phyloP scores from a whole-genome alignment of 441 rosid genomes.

The Gossypium trilobum region DNA sequence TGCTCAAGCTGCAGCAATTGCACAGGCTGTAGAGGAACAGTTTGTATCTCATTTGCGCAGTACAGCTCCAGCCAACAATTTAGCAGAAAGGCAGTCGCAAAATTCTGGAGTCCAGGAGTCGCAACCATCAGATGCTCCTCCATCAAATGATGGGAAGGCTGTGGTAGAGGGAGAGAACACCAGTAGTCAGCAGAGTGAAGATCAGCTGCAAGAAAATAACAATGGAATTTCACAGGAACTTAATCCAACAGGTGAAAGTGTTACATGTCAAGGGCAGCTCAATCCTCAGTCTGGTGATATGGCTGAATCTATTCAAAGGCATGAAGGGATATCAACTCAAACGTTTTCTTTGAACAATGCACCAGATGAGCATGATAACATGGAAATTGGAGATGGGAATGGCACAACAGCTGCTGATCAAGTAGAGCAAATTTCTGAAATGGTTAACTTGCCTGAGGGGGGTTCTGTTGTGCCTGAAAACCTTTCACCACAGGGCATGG shows the following conservation, averaged over 20 bases:
- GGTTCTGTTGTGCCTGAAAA: slow-evolving; percentile 31
- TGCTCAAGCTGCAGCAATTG: slow-evolving; percentile 73
- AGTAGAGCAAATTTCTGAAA: slow-evolving; percentile 33
- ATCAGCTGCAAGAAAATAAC: slow-evolving; percentile 38
- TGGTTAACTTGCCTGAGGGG: slow-evolving; percentile 31
- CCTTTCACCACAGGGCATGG: slow-evolving; percentile 28
- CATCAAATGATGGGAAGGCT: slow-evolving; percentile 39
- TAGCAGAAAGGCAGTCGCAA: slow-evolving; percentile 54
- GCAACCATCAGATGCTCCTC: slow-evolving; percentile 41
- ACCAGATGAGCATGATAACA: slow-evolving; percentile 51
- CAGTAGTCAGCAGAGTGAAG: slow-evolving; percentile 45
- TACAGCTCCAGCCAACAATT: slow-evolving; percentile 39
- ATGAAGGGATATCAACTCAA: slow-evolving; percentile 46
- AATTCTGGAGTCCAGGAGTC: slow-evolving; percentile 52
- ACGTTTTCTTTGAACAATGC: slow-evolving; percentile 45
- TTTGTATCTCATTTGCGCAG: slow-evolving; percentile 59
- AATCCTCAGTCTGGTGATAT: slow-evolving; percentile 26
- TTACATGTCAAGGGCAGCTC: slow-evolving; percentile 29
- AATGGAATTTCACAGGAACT: slow-evolving; percentile 29
- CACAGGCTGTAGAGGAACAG: slow-evolving; percentile 82
- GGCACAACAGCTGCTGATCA: slow-evolving; percentile 34
- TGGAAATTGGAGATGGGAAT: slow-evolving; percentile 72
- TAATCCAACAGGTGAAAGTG: slow-evolving; percentile 32
- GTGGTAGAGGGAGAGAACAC: slow-evolving; percentile 39
- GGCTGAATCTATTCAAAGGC: slow-evolving; percentile 27